phyloP scores from a whole-genome alignment of 805 yeast genomes.

The Myxozyma kluyveri region DNA sequence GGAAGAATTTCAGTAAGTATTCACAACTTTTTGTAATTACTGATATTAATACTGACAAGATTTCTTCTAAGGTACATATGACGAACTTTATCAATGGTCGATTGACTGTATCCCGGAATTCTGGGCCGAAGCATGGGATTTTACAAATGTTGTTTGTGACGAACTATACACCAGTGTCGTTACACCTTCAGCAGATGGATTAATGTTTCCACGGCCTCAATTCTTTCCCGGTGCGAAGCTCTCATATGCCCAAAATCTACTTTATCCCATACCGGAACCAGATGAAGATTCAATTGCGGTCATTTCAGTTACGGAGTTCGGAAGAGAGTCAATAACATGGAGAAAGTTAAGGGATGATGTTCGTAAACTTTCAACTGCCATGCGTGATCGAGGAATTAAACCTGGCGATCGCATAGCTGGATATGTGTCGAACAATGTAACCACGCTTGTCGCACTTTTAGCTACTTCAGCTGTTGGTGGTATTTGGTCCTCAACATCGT shows the following conservation, averaged over 20 bases:
- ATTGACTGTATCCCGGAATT: conserved; percentile 16
- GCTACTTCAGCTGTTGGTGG: conserved; percentile 32
- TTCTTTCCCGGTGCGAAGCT: conserved; percentile 30
- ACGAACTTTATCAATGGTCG: conserved; percentile 29
- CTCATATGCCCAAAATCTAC: conserved; percentile 31
- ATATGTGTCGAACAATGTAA: conserved; percentile 29
- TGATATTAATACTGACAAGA: conserved; percentile 28
- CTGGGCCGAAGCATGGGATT: conserved; percentile 30
- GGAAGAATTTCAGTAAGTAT: conserved; percentile 11
- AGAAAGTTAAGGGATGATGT: conserved; percentile 28
- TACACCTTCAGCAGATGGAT: conserved; percentile 11
- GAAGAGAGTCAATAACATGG: conserved; percentile 22
- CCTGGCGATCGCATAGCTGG: conserved; percentile 31
- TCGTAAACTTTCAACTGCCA: conserved; percentile 17
- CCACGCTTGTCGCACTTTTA: conserved; percentile 27
- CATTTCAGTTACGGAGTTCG: conserved; percentile 28
- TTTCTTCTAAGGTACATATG: conserved; percentile 14
- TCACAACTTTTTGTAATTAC: conserved; percentile 18
- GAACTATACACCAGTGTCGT: conserved; percentile 15
- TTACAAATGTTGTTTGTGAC: conserved; percentile 21
- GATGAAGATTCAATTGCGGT: conserved; percentile 27
- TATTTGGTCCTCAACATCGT: conserved; percentile 31
- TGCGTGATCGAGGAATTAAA: conserved; percentile 23
- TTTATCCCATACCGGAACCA: conserved; percentile 26
- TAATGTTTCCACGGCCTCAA: conserved; percentile 30